These are phyloP conservation scores for Phytophthora europaea DNA, from an alignment of 352 stramenopile species.

Conservation along the genomic window DNA sequence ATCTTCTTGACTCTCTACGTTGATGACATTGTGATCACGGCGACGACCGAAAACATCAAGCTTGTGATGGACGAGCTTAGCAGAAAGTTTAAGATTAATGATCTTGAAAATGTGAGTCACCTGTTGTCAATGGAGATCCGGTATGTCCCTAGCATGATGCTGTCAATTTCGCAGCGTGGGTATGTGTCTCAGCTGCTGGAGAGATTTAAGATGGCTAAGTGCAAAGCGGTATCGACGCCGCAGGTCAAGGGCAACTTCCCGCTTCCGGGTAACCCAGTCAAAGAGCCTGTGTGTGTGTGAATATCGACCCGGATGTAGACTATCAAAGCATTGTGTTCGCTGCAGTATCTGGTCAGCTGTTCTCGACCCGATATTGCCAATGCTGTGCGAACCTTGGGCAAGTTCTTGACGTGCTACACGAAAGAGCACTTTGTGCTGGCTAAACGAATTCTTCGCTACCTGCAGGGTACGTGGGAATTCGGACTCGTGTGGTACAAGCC, in stretches of 20 bases:
- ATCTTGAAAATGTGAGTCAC: not conserved
- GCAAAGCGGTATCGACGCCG: not conserved
- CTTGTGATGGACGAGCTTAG: not conserved
- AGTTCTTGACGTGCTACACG: not conserved
- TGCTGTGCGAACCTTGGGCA: not conserved
- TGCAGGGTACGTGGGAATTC: not conserved
- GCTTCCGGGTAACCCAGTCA: not conserved
- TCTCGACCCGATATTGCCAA: not conserved
- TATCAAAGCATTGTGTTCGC: not conserved
- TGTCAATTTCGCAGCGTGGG: not conserved
- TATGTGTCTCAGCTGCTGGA: not conserved
- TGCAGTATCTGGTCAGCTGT: not conserved
- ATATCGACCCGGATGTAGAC: not conserved
- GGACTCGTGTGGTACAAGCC: not conserved
- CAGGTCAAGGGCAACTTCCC: not conserved
- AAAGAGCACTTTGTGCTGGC: not conserved
- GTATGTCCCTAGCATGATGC: not conserved
- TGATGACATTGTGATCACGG: not conserved
- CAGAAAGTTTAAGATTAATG: not conserved
- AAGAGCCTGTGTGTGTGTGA: not conserved
- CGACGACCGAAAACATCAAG: not conserved
- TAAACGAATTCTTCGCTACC: not conserved
- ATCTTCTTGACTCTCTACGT: not conserved
- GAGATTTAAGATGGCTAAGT: not conserved
- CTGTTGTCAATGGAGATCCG: not conserved